Evolutionary conservation across 306 rosid species (phyloP), one percentile per base, ranked within the genome.

Genomic region (Sicyos edulis): DNA sequence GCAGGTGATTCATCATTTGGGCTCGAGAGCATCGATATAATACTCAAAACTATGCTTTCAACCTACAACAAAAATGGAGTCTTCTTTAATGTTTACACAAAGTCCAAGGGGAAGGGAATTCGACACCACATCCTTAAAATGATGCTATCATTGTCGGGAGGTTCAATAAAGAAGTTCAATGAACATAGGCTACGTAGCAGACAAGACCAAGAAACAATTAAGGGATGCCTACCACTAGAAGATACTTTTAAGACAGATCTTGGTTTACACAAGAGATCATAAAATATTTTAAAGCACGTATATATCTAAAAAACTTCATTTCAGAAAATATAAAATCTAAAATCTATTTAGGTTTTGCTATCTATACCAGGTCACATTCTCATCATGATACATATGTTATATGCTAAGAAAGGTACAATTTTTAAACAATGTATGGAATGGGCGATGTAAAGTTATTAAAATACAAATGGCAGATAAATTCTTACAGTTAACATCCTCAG

Each of bases 1-100:
- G 99, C 99, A 29, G 99, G 99, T 50, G 99, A 95, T 83, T 95
- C 99, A 4, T 95, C 99, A 76, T 95, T 95, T 1, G 99, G 99
- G 63, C 97, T 58, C 8, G 99, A 95, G 66, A 95, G 92, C 99
- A 95, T 95, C 0, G 99, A 95, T 85, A 95, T 95, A 76, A 95
- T 89, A 82, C 99, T 95, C 86, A 95, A 85, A 32, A 95, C 96
- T 83, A 95, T 95, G 82, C 99, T 95, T 83, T 95, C 99, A 78
- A 95, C 99, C 45, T 40, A 40, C 45, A 40, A 72, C 54, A 82
- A 53, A 22, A 8, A 69, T 5, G 45, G 26, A 20, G 19, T 47
- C 10, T 50, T 72, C 60, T 19, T 50, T 12, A 54, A 32, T 7
- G 20, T 54, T 72, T 69, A 26, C 73, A 55, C 29, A 52, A 32